Base-by-base conservation (phyloP, 306 rosid genomes). In the Cucumis sativus region DNA sequence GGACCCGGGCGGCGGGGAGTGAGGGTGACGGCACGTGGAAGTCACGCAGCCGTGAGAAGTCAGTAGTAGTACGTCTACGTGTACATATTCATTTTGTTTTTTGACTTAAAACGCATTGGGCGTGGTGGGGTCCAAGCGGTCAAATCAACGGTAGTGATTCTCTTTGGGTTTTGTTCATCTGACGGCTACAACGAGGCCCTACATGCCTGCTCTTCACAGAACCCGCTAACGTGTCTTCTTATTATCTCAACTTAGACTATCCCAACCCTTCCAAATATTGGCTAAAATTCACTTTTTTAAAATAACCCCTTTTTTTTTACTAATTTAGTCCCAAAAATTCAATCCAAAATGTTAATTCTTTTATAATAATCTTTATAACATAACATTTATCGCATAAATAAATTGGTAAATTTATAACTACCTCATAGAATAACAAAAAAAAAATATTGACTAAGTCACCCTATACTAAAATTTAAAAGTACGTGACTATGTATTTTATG, bases 161-260 rank as follows among this genome's bases (percentile, higher is more conserved):
- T 49, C 6, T 71, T 47, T 71, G 23, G 43, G 15, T 45, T 41
- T 71, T 71, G 14, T 25, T 8, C 76, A 71, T 71, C 76, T 25
- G 76, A 71, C 76, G 76, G 76, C 60, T 71, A 47, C 76, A 0
- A 71, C 1, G 15, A 47, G 73, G 30, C 41, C 76, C 76, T 71
- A 71, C 76, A 17, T 71, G 76, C 14, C 76, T 71, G 23, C 60
- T 23, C 15, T 49, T 71, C 15, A 23, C 23, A 23, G 76, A 25
- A 71, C 23, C 15, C 59, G 43, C 76, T 28, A 39, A 71, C 76
- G 60, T 71, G 76, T 41, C 10, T 41, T n/a, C 49, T 67, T n/a
- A 43, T 47, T n/a, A 43, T 47, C 6, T 25, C 37, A 70, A 15
- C 40, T 20, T 7, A 41, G 28, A 43, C 35, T 20, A 47, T 47